Conservation (phyloP, 108 stramenopile species). For the Nannochloropsis granulata region DNA sequence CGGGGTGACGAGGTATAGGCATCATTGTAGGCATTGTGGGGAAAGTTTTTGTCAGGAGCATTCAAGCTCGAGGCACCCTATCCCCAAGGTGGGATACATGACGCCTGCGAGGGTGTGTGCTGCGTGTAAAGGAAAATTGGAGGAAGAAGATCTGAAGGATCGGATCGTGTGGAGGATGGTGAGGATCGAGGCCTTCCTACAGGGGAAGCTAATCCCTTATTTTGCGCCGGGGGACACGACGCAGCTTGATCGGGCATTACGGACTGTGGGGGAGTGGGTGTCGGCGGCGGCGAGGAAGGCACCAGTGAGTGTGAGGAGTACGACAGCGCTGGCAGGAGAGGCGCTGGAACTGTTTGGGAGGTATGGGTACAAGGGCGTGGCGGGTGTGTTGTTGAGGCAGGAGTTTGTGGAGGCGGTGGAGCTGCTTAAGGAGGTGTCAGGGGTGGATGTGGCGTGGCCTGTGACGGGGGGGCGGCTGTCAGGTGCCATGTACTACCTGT, state of each 20-base stretch:
- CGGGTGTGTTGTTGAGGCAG: slow-evolving; percentile 65
- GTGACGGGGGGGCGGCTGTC: slow-evolving; percentile 73
- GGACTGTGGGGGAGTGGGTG: slow-evolving; percentile 10
- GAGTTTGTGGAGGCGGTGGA: slow-evolving; percentile 86
- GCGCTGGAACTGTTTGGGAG: slow-evolving; percentile 73
- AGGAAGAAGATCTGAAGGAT: slow-evolving; percentile 58
- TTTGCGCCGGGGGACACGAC: slow-evolving; percentile 26
- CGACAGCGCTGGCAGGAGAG: slow-evolving; percentile 56
- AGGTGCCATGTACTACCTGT: slow-evolving; percentile 85
- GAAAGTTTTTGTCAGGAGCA: slow-evolving; percentile 55
- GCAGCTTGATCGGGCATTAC: slow-evolving; percentile 25
- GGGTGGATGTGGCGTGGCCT: slow-evolving; percentile 66
- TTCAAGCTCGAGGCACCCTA: slow-evolving; percentile 39
- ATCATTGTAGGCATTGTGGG: slow-evolving; percentile 81
- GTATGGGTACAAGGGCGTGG: slow-evolving; percentile 77
- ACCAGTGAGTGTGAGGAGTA: too few relatives aligned
- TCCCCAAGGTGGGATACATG: slow-evolving; percentile 65
- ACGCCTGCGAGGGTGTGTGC: slow-evolving; percentile 67
- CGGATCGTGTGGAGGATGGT: slow-evolving; percentile 43
- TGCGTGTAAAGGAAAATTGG: slow-evolving; percentile 50
- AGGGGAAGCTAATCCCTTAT: slow-evolving; percentile 11
- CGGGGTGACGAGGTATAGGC: slow-evolving; percentile 63
- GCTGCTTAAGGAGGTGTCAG: slow-evolving; percentile 55
- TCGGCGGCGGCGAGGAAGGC: slow-evolving; percentile 31
- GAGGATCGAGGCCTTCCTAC: slow-evolving; percentile 10